These are phyloP conservation scores for Paramyrothecium sp. DNA, from an alignment of 2,329 filamentous ascomycete species.

Conservation along the genomic window DNA sequence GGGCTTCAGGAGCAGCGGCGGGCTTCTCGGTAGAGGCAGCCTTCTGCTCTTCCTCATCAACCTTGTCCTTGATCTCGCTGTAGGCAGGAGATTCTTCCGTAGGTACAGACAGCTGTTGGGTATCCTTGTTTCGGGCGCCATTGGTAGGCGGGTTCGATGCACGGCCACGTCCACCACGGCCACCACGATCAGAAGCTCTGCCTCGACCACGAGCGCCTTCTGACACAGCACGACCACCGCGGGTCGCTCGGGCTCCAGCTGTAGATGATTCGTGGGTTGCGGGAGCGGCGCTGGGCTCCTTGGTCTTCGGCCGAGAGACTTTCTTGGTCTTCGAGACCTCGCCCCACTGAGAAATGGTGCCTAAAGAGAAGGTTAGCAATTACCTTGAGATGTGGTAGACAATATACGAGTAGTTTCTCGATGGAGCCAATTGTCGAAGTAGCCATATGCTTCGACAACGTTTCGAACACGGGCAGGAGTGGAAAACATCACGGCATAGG, in stretches of 20 bases:
- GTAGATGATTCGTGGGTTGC: constrained; percentile 45
- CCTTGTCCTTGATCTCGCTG: constrained; percentile 38
- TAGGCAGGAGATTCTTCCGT: constrained; percentile 64
- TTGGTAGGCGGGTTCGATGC: constrained; percentile 57
- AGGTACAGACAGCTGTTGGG: constrained; percentile 58
- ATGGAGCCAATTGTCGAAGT: no score
- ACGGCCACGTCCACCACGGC: constrained; percentile 63
- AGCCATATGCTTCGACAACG: no score
- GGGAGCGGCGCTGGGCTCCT: constrained; percentile 56
- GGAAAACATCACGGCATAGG: constrained; percentile 8
- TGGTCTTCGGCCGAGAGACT: constrained; percentile 71
- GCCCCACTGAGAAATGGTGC: constrained; percentile 78
- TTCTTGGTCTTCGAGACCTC: constrained; percentile 82
- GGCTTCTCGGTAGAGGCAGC: constrained; percentile 27
- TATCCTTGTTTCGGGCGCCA: constrained; percentile 58
- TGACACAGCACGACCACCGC: constrained; percentile 60
- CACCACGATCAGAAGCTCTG: constrained; percentile 62
- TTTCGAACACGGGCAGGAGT: constrained; percentile 2
- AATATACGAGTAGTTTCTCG: no score
- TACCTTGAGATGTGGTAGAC: not conserved
- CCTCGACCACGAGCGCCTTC: constrained; percentile 63
- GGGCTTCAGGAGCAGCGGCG: constrained; percentile 31
- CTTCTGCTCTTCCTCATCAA: constrained; percentile 31
- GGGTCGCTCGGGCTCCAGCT: constrained; percentile 44
- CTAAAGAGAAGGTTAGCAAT: constrained; percentile 43